Evolutionary conservation across 2,329 filamentous ascomycete genomes (phyloP), one percentile per base, ranked within the genome.

Genomic region (Cordyceps tenuipes): DNA sequence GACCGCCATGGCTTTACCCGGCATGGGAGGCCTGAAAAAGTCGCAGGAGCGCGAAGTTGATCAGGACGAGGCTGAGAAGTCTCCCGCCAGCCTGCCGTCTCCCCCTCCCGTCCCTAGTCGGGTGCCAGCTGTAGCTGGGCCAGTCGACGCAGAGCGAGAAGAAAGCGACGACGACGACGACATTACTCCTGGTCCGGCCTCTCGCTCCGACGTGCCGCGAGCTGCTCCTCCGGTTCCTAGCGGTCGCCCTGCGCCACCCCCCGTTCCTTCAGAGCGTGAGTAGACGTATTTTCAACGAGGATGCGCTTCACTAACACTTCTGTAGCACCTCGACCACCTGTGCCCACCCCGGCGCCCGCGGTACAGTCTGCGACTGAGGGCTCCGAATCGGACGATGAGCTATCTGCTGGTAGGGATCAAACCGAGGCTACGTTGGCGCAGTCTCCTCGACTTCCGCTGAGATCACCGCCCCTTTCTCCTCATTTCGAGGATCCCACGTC

Each of bases 331-430:
- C 88, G 87, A 53, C 84, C 87, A 50, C 77, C 79, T 1, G 83
- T 82, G 53, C 77, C 77, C 39, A 77, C 77, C 46, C 78, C 82
- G 55, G 75, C 82, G 44, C 75, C 80, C 41, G 76, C 77, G 48
- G 69, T 82, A 17, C 78, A 81, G 52, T 89, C 89, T 46, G 86
- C 85, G 50, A 90, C 86, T 61, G 82, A 88, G 62, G 91, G 91
- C 34, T 95, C 91, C 1, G 90, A 89, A 70, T 94, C 92, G 48
- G 92, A 95, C 66, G 92, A 97, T 70, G 93, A 97, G 71, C 76
- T 91, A 67, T 91, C 88, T 10, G 77, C 78, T 57, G 73, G 73
- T 67, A 71, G 73, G 64, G 73, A 77, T 55, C 72, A 79, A 64
- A 10, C 44, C 29, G 66, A 73, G 68, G 57, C 79, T 21, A 74